Percentiles rank a stretch among this genome's conserved stretches.
Conservation (phyloP, 208 protist genomes). For the Acanthamoeba rhysodes region DNA sequence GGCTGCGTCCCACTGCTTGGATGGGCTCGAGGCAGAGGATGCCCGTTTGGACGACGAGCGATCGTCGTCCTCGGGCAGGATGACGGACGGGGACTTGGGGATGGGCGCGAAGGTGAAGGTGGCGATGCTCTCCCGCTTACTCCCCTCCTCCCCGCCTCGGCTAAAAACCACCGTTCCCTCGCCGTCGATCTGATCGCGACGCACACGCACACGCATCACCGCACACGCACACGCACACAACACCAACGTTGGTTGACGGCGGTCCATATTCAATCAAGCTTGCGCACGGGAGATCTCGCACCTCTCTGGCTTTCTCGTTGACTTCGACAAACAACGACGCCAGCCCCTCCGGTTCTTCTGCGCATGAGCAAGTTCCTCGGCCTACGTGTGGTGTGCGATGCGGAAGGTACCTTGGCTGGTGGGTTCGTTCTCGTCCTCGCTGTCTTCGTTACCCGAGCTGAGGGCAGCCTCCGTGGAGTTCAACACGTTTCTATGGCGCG, state of each 20-base stretch:
- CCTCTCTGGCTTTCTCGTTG: not conserved
- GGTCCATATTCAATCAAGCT: no score
- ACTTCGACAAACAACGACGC: not conserved
- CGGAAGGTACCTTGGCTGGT: no score
- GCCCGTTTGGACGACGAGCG: not conserved
- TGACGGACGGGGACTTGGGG: no score
- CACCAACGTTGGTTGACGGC: no score
- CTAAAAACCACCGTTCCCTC: slow-evolving; percentile 12
- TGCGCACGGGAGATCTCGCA: no score
- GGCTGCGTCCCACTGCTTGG: not conserved
- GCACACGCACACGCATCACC: no score
- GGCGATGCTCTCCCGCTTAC: slow-evolving; percentile 12
- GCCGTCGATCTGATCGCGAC: not conserved
- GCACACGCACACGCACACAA: no score
- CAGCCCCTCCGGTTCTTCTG: not conserved
- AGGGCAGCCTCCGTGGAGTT: not conserved
- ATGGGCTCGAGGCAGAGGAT: not conserved
- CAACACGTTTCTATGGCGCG: not conserved
- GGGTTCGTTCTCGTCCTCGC: not conserved
- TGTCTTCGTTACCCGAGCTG: not conserved
- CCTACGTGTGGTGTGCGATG: no score
- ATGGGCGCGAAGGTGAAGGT: not conserved
- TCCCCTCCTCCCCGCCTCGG: not conserved
- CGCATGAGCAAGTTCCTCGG: not conserved
- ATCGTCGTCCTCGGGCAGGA: no score